Conservation (phyloP, 2,329 filamentous ascomycete genomes). For the Pseudogymnoascus sp. region DNA sequence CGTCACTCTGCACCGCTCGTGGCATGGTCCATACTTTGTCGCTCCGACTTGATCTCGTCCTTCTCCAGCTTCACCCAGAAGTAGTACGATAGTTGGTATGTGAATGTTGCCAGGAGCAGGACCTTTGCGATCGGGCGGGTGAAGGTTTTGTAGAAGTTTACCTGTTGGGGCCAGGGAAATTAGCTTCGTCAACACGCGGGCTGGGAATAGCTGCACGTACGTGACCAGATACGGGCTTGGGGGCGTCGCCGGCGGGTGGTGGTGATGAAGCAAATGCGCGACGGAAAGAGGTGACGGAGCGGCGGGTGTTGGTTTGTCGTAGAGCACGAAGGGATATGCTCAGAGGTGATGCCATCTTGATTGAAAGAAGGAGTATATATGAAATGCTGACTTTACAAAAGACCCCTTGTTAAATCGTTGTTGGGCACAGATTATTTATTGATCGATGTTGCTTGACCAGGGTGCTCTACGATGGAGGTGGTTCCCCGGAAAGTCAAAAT, state of each 20-base stretch:
- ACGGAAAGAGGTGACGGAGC: background rate
- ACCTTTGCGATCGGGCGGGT: constrained; percentile 67
- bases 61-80: constrained; percentile 68
- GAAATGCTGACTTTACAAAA: background rate
- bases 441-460: background rate
- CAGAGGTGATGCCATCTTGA: background rate
- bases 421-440: background rate
- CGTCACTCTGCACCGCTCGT: background rate
- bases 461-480: background rate
- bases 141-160: constrained; percentile 69
- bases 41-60: constrained; percentile 57
- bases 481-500: constrained; percentile 7
- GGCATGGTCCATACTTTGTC: constrained; percentile 41
- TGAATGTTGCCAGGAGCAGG: constrained; percentile 67
- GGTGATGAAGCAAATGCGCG: constrained; percentile 1
- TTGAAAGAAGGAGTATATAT: background rate
- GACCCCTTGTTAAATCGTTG: background rate
- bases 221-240: constrained; percentile 14
- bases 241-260: background rate
- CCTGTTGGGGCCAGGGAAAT: constrained; percentile 33
- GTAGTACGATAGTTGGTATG: constrained; percentile 73
- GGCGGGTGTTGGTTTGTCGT: background rate
- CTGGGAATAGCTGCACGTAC: constrained; percentile 4
- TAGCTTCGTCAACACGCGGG: background rate
- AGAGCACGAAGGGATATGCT: background rate